A percentile compares a stretch with the other conserved stretches of the same genome.
phyloP scores from a whole-genome alignment of 2,329 filamentous ascomycete species.

The Xylaria sp. region DNA sequence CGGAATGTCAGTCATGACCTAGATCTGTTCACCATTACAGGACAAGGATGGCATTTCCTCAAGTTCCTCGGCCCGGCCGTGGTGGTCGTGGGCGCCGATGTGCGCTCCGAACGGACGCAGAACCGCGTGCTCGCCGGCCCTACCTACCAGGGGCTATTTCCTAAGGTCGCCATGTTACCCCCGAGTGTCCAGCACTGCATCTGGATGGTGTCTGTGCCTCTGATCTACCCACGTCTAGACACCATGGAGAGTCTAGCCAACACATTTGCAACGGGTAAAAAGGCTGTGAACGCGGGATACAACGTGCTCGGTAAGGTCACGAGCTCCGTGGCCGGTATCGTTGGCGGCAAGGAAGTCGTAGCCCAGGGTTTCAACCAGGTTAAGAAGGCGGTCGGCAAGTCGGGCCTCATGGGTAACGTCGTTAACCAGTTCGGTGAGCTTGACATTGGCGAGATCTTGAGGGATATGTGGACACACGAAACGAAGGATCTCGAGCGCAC shows the following conservation, averaged over 20 bases:
- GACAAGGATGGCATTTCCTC: constrained; percentile 98
- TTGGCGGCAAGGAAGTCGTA: constrained; percentile 93
- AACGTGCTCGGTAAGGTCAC: constrained; percentile 96
- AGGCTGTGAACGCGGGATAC: constrained; percentile 94
- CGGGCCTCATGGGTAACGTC: constrained; percentile 93
- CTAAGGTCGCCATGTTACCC: constrained; percentile 90
- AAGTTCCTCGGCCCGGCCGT: constrained; percentile 95
- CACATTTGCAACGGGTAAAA: constrained; percentile 94
- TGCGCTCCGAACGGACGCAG: constrained; percentile 89
- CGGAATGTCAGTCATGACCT: constrained; percentile 87
- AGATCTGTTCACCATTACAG: constrained; percentile 95
- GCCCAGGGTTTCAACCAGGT: constrained; percentile 92
- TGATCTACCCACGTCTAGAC: constrained; percentile 91
- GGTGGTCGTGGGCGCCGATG: constrained; percentile 89
- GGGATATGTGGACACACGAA: constrained; percentile 98
- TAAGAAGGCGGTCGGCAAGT: constrained; percentile 96
- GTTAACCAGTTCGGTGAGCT: constrained; percentile 97
- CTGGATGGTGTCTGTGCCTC: constrained; percentile 92
- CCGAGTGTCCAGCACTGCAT: constrained; percentile 96
- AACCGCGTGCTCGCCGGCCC: constrained; percentile 94
- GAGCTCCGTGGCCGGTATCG: constrained; percentile 92
- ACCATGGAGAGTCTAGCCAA: constrained; percentile 91
- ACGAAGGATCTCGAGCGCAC: constrained; percentile 97
- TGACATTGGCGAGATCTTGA: constrained; percentile 91
- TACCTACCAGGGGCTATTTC: constrained; percentile 97